Evolutionary conservation across 2,329 filamentous ascomycete genomes (phyloP).

Genomic region (Neobulgaria alba): DNA sequence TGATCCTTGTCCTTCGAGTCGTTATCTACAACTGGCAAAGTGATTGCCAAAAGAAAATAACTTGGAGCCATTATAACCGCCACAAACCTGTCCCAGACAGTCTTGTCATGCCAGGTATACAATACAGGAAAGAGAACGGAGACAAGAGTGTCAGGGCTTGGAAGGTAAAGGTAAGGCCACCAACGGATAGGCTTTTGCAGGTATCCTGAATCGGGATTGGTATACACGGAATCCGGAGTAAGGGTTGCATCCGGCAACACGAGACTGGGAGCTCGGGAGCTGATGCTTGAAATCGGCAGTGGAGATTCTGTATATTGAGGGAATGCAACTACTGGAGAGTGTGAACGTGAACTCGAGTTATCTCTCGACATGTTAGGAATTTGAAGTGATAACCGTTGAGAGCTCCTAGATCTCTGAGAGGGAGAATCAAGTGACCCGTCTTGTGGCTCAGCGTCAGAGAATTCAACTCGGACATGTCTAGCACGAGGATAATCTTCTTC

Average conservation of each 20-base stretch:
- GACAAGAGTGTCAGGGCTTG: conserved; percentile 61
- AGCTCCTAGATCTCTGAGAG: conserved; percentile 9
- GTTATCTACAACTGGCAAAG: conserved; percentile 81
- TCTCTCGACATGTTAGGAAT: conserved; percentile 23
- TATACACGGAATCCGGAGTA: conserved; percentile 19
- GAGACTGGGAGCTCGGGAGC: conserved; percentile 25
- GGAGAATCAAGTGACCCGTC: conserved; percentile 8
- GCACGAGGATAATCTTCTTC: conserved; percentile 31
- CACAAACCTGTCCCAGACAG: conserved; percentile 73
- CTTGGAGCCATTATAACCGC: conserved; percentile 80
- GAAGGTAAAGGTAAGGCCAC: conserved; percentile 74
- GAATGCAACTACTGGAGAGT: conserved; percentile 26
- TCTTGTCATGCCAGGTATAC: conserved; percentile 72
- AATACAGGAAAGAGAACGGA: conserved; percentile 82
- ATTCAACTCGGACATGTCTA: conserved; percentile 21
- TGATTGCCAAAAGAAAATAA: conserved; percentile 83
- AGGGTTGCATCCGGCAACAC: conserved; percentile 22
- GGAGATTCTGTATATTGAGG: conserved; percentile 28
- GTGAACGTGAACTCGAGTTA: conserved; percentile 19
- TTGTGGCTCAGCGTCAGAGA: not conserved
- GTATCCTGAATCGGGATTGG: conserved; percentile 12
- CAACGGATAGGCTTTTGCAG: conserved; percentile 45
- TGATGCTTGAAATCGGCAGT: conserved; percentile 20
- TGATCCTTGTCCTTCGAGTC: conserved; percentile 39
- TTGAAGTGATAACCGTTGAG: conserved; percentile 19